Evolutionary conservation across 495 filamentous ascomycete genomes (phyloP), one percentile per base, ranked within the genome.

Genomic region (Penicillium coffeae): DNA sequence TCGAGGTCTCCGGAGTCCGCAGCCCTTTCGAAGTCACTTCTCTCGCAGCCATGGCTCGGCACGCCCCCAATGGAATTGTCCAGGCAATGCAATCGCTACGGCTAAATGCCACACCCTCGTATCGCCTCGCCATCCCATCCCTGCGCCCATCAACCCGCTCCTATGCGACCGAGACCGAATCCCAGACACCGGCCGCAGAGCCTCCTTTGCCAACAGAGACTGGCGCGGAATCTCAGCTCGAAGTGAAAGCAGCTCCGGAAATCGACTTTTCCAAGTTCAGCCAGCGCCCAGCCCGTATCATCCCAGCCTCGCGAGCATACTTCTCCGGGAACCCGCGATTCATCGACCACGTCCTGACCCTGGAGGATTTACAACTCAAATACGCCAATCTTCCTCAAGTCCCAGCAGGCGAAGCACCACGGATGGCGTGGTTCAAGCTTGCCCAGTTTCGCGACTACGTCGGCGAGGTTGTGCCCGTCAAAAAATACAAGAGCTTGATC

Each of bases 271-370:
- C 44, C 20, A 48, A 50, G 10, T 64, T 72, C 45, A 18, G 42
- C 9, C 21, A 48, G 13, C 48, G 40, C 20, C 67, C 73, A 41
- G 82, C 87, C 47, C 87, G 93, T 44, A 72, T 94, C 20, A 72
- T 95, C 30, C 93, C 93, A 14, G 76, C 79, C 0, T 96, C 93
- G 7, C 86, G 88, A 2, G 89, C 91, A 38, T 99, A 97, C 71
- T 99, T 97, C 77, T 91, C 89, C 51, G 85, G 83, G 25, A 85
- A 80, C 33, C 87, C 90, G 2, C 72, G 75, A 30, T 96, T 94
- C 76, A 92, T 85, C 70, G 93, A 99, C 67, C 79, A 86, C 62
- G 78, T 87, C 56, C 79, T 99, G 50, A 62, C 66, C 2, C 76
- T 99, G 12, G 79, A 89, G 55, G 62, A 77, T 8, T 76, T 97